phyloP scores from a whole-genome alignment of 2,329 filamentous ascomycete genomes.

The Emmonsiellopsis sp. region DNA sequence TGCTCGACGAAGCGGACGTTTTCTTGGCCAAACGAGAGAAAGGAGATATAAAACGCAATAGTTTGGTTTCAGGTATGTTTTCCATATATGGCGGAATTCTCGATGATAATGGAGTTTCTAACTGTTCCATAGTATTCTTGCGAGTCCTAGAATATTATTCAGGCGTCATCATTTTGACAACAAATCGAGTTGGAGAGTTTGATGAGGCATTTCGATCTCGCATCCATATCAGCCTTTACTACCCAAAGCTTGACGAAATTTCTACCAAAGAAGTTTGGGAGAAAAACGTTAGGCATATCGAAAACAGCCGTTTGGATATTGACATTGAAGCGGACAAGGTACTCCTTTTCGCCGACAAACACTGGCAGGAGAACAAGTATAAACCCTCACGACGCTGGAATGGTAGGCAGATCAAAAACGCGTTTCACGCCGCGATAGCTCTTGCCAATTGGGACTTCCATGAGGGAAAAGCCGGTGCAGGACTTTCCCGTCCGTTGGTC shows the following conservation, averaged over 20 bases:
- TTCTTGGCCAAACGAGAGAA: constrained; percentile 31
- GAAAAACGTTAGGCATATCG: constrained; percentile 14
- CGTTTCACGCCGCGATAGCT: constrained; percentile 26
- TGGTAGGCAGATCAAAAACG: constrained; percentile 29
- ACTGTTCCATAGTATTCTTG: constrained; percentile 33
- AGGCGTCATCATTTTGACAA: constrained; percentile 43
- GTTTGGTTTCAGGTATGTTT: constrained; percentile 28
- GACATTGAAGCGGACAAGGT: constrained; percentile 11
- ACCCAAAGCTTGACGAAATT: constrained; percentile 19
- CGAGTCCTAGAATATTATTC: constrained; percentile 41
- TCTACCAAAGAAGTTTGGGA: constrained; percentile 16
- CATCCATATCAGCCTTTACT: constrained; percentile 39
- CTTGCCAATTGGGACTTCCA: constrained; percentile 20
- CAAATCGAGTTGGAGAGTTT: constrained; percentile 41
- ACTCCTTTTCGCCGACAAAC: constrained; percentile 8
- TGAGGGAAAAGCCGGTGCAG: background rate
- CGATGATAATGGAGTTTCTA: background rate
- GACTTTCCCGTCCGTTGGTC: background rate
- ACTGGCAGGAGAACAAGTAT: constrained; percentile 9
- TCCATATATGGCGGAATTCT: background rate
- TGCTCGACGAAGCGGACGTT: constrained; percentile 38
- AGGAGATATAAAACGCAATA: constrained; percentile 31
- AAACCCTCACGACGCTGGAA: constrained; percentile 20
- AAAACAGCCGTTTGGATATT: constrained; percentile 6
- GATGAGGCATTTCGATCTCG: constrained; percentile 45